A percentile compares a stretch with the other conserved stretches of the same genome.
phyloP scores from a whole-genome alignment of 192 early-diverging fungal genomes.

The Coemansia sp. region DNA sequence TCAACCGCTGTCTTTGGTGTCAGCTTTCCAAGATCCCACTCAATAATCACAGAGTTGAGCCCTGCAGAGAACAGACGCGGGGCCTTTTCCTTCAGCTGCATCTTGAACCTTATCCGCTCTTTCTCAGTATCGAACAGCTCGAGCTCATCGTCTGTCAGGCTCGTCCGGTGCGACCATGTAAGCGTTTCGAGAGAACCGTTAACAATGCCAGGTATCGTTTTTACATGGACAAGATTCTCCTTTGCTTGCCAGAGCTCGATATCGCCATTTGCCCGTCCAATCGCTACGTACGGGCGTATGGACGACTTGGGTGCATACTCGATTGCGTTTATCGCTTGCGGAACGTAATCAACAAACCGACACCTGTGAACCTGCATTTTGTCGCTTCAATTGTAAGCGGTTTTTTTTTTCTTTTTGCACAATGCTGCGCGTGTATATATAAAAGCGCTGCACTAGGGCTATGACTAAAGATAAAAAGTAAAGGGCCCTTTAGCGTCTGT shows the following conservation, averaged over 20 bases:
- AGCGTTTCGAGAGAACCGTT: slow-evolving; percentile 76
- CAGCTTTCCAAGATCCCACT: slow-evolving; percentile 79
- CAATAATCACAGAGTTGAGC: slow-evolving; percentile 78
- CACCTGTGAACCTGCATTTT: slow-evolving; percentile 77
- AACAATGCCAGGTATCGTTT: slow-evolving; percentile 79
- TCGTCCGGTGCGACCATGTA: slow-evolving; percentile 78
- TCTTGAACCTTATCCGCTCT: slow-evolving; percentile 56
- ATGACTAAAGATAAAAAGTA: background rate
- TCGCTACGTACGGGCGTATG: slow-evolving; percentile 61
- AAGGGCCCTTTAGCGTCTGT: no score
- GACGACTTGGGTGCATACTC: slow-evolving; percentile 69
- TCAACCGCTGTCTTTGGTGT: slow-evolving; percentile 67
- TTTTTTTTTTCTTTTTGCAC: background rate
- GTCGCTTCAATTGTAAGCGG: background rate
- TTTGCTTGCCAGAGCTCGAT: slow-evolving; percentile 89
- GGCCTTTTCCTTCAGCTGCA: slow-evolving; percentile 51
- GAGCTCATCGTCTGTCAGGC: slow-evolving; percentile 59
- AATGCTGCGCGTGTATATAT: background rate
- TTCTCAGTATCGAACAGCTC: slow-evolving; percentile 68
- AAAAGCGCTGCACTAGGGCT: background rate
- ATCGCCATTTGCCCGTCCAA: slow-evolving; percentile 87
- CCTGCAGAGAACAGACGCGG: slow-evolving; percentile 87
- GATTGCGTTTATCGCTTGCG: slow-evolving; percentile 81
- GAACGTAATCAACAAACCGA: slow-evolving; percentile 85
- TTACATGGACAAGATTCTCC: slow-evolving; percentile 71